Percentiles rank a stretch among this genome's conserved stretches.
These are phyloP conservation scores for Ustilago trichophora DNA, from an alignment of 1,284 basidiomycete species.

Conservation along the genomic window DNA sequence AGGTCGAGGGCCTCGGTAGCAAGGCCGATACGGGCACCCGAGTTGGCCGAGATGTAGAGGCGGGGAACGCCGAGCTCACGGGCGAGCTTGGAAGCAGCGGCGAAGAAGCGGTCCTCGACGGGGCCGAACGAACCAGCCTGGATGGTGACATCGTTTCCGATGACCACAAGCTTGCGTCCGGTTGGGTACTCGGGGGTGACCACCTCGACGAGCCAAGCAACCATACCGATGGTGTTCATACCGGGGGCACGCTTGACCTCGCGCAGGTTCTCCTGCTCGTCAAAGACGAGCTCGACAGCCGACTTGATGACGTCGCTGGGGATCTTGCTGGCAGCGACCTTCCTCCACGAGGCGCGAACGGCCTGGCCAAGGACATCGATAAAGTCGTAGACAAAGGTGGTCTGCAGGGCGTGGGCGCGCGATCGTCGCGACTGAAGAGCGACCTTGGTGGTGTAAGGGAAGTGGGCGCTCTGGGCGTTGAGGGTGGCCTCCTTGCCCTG, in stretches of 20 bases:
- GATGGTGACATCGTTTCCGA: slow-evolving; percentile 98
- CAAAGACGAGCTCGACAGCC: slow-evolving; percentile 76
- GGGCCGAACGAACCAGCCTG: slow-evolving; percentile 99
- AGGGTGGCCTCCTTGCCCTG: slow-evolving; percentile 49
- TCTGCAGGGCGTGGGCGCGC: slow-evolving; percentile 98
- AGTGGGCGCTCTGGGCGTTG: slow-evolving; percentile 55
- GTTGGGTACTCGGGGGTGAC: slow-evolving; percentile 91
- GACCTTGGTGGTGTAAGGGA: slow-evolving; percentile 92
- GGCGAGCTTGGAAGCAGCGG: slow-evolving; percentile 90
- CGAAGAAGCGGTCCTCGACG: slow-evolving; percentile 94
- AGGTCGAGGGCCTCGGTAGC: slow-evolving; percentile 90
- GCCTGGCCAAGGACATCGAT: slow-evolving; percentile 98
- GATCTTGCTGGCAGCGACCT: slow-evolving; percentile 71
- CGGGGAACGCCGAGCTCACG: slow-evolving; percentile 87
- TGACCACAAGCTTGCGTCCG: slow-evolving; percentile 86
- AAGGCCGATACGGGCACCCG: slow-evolving; percentile 93
- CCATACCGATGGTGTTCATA: slow-evolving; percentile 96
- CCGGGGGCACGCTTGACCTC: slow-evolving; percentile 92
- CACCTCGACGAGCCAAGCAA: slow-evolving; percentile 94
- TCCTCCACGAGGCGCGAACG: slow-evolving; percentile 88
- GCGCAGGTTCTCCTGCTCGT: slow-evolving; percentile 84
- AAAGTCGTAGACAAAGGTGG: slow-evolving; percentile 98
- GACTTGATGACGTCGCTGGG: slow-evolving; percentile 55
- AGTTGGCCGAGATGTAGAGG: slow-evolving; percentile 98
- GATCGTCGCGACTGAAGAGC: slow-evolving; percentile 99